A percentile compares a stretch with the other conserved stretches of the same genome.
These are phyloP conservation scores for Populus hybrid DNA, from an alignment of 441 rosid genomes.

Conservation along the genomic window DNA sequence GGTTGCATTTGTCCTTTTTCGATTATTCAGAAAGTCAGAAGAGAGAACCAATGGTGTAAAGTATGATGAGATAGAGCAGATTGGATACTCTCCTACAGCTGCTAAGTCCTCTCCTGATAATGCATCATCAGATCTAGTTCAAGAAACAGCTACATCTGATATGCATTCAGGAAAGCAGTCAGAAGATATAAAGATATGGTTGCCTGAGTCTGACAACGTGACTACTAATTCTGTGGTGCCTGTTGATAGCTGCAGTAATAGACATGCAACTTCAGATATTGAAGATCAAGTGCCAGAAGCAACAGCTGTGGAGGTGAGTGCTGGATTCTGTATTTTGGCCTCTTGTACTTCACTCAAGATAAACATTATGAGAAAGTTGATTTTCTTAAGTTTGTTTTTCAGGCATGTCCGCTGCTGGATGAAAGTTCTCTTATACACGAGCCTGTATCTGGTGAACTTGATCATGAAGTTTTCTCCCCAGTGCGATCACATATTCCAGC, in stretches of 20 bases:
- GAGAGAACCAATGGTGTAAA: slow-evolving; percentile 39
- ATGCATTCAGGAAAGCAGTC: slow-evolving; percentile 27
- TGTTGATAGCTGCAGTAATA: slow-evolving; percentile 41
- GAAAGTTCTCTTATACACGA: slow-evolving; percentile 25
- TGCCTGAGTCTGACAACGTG: slow-evolving; percentile 24
- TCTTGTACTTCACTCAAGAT: neutral
- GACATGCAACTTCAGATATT: slow-evolving; percentile 46
- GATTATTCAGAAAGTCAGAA: slow-evolving; percentile 73
- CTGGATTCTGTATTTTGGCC: neutral
- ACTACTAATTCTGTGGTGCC: slow-evolving; percentile 27
- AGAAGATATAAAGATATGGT: slow-evolving; percentile 34
- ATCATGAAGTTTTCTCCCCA: slow-evolving; percentile 43
- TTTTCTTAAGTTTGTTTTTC: neutral
- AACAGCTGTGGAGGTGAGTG: slow-evolving; percentile 42
- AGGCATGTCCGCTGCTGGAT: slow-evolving; percentile 34
- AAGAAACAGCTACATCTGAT: slow-evolving; percentile 43
- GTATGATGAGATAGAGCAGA: slow-evolving; percentile 51
- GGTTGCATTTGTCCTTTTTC: slow-evolving; percentile 71
- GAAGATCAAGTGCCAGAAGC: slow-evolving; percentile 47
- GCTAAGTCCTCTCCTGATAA: slow-evolving; percentile 63
- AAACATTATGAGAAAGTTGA: neutral
- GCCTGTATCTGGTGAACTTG: slow-evolving; percentile 27
- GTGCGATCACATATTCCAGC: slow-evolving; percentile 30
- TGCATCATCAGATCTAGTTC: slow-evolving; percentile 60
- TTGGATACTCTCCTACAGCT: slow-evolving; percentile 41